phyloP scores from a whole-genome alignment of 192 early-diverging fungal genomes.

The Umbelopsis isabellina region DNA sequence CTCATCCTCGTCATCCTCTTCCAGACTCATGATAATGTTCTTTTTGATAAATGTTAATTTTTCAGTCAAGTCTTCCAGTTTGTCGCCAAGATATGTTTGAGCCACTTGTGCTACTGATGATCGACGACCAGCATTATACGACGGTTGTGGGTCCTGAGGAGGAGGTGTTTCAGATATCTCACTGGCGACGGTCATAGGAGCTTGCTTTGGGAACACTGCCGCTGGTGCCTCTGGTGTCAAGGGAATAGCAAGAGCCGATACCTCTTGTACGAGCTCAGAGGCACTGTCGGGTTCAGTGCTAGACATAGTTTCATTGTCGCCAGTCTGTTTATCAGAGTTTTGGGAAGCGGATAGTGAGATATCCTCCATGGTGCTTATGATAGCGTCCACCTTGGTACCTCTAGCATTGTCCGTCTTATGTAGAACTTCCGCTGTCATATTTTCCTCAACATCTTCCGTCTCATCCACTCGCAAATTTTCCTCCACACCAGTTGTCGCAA shows the following conservation, averaged over 20 bases:
- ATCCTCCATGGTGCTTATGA: no score
- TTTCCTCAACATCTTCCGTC: neutral
- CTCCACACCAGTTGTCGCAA: neutral
- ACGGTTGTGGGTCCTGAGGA: neutral
- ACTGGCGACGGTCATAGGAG: neutral
- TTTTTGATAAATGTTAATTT: constrained; percentile 42
- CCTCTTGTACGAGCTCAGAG: no score
- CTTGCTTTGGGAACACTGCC: neutral
- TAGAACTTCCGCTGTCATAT: neutral
- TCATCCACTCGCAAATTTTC: neutral
- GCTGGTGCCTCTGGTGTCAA: neutral
- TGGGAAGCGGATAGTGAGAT: no score
- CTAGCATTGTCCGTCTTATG: neutral
- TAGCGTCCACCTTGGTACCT: neutral
- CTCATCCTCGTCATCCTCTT: constrained; percentile 36
- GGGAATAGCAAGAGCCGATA: no score
- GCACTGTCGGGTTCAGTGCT: no score
- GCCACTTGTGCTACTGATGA: constrained; percentile 33
- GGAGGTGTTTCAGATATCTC: neutral
- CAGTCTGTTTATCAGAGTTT: no score
- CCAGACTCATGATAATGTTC: constrained; percentile 43
- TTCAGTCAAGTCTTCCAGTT: constrained; percentile 42
- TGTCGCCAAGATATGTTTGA: constrained; percentile 35
- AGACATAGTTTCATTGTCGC: no score
- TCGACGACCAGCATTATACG: constrained; percentile 6